Percentiles rank a stretch among this genome's conserved stretches.
Evolutionary conservation across 768 basidiomycete genomes (phyloP).

Genomic region (Mycena floridula): DNA sequence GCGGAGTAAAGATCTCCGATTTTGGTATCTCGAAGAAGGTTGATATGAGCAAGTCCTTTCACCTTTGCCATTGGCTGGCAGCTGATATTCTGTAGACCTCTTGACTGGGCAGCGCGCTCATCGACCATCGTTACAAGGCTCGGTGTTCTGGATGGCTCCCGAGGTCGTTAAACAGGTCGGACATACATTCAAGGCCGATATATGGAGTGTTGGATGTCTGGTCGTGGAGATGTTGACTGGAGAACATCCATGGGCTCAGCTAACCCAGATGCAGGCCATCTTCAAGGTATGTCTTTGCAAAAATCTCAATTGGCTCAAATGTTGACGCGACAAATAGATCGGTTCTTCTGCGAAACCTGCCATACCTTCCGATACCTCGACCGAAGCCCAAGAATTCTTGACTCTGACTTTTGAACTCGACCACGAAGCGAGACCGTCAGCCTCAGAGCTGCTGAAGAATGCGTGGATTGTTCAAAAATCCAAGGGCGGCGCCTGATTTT

Average conservation of each 20-base stretch:
- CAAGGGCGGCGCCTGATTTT: not conserved
- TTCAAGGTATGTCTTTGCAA: constrained; percentile 63
- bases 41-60: constrained; percentile 73
- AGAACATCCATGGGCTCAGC: constrained; percentile 90
- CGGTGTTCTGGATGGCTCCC: constrained; percentile 99
- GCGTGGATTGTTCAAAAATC: not conserved
- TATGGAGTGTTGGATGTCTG: constrained; percentile 94
- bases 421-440: constrained; percentile 74
- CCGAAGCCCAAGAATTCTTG: constrained; percentile 85
- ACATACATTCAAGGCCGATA: constrained; percentile 89
- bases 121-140: constrained; percentile 92
- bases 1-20: constrained; percentile 95
- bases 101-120: constrained; percentile 65
- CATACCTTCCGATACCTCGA: constrained; percentile 86
- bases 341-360: constrained; percentile 84
- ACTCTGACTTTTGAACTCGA: constrained; percentile 82
- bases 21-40: constrained; percentile 98
- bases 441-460: constrained; percentile 68
- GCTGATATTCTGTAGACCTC: constrained; percentile 24
- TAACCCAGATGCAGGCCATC: constrained; percentile 99
- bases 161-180: constrained; percentile 96
- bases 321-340: constrained; percentile 48
- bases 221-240: constrained; percentile 97
- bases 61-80: not conserved
- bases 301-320: not conserved